Evolutionary conservation across 305 asterid species (phyloP).

Genomic region (Caryopteris hybrid): DNA sequence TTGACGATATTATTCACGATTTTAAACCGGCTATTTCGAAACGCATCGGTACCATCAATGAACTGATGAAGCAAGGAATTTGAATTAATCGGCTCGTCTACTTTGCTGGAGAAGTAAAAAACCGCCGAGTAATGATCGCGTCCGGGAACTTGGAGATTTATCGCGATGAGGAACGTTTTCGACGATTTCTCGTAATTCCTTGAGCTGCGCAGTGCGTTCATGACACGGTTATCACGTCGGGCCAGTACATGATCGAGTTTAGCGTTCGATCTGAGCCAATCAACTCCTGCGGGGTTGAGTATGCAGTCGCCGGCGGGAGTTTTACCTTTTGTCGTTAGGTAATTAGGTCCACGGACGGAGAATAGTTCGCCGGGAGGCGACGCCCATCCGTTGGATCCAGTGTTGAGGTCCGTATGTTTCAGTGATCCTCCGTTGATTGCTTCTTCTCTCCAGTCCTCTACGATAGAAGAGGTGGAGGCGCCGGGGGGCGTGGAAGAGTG

Average conservation of each 20-base stretch:
- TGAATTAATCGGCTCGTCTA: slow-evolving; percentile 46
- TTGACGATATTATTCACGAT: slow-evolving; percentile 76
- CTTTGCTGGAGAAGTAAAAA: slow-evolving; percentile 59
- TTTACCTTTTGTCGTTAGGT: slow-evolving; percentile 59
- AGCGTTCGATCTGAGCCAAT: slow-evolving; percentile 84
- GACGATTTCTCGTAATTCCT: slow-evolving; percentile 23
- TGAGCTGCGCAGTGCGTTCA: slow-evolving; percentile 45
- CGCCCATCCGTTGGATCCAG: slow-evolving; percentile 92
- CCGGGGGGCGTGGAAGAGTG: slow-evolving; percentile 21
- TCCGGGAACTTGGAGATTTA: slow-evolving; percentile 87
- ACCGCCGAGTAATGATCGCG: slow-evolving; percentile 87
- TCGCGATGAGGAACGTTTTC: slow-evolving; percentile 65
- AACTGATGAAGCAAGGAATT: slow-evolving; percentile 58
- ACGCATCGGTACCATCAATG: slow-evolving; percentile 68
- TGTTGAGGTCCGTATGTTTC: slow-evolving; percentile 63
- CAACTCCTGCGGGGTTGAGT: slow-evolving; percentile 80
- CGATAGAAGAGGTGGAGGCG: not conserved
- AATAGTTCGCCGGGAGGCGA: slow-evolving; percentile 84
- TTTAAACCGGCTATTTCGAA: slow-evolving; percentile 74
- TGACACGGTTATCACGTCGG: slow-evolving; percentile 70
- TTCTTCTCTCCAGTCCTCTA: slow-evolving; percentile 64
- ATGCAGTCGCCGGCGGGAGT: slow-evolving; percentile 64
- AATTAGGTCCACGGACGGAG: slow-evolving; percentile 72
- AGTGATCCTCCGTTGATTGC: slow-evolving; percentile 69
- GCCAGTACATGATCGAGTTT: slow-evolving; percentile 79